Evolutionary conservation across 208 protist species (phyloP), one percentile per base, ranked within the genome.

Genomic region (Leptomonas seymouri): DNA sequence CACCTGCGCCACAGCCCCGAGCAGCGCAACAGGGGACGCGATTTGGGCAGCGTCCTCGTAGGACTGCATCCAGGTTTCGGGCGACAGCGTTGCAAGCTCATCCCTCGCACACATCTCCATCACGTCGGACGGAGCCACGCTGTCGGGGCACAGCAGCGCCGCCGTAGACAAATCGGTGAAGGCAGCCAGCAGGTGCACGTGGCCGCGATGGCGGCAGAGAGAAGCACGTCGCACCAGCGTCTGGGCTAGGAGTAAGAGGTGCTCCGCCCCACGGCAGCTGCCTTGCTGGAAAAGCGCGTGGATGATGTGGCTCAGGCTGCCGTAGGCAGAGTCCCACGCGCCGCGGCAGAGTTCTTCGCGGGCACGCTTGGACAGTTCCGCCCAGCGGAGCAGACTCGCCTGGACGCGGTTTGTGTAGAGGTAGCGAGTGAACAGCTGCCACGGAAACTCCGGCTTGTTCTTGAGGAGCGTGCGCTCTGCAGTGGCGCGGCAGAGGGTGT

Each of bases 381-480:
- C 44, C 44, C 53, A 44, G 30, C 64, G 61, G 2, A 34, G 11
- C 23, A 82, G 49, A 46, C 60, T 74, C 16, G 62, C 49, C 54
- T 53, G 44, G 8, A 82, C 71, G 67, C 77, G 77, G 67, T 82
- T 65, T 11, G 64, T 16, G 41, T 82, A 45, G 20, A 82, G 57
- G 46, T 58, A 82, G 25, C 68, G 66, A 15, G 67, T 63, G 42
- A 78, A 74, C 4, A 48, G 30, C 36, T 31, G 58, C 67, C 71
- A 67, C 56, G 70, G 73, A 6, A 81, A 61, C 16, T 21, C 48
- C n/a, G 63, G 71, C 46, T 2, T n/a, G 16, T 44, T 23, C 20
- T 36, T 8, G 30, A 69, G 56, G 39, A 76, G n/a, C 27, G 60
- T 61, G 27, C 71, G 57, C 57, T 69, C 71, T 18, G 71, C 71